Percentiles rank a stretch among this genome's conserved stretches.
These are phyloP conservation scores for Schizothecium vesticola DNA, from an alignment of 495 filamentous ascomycete genomes.

Conservation along the genomic window DNA sequence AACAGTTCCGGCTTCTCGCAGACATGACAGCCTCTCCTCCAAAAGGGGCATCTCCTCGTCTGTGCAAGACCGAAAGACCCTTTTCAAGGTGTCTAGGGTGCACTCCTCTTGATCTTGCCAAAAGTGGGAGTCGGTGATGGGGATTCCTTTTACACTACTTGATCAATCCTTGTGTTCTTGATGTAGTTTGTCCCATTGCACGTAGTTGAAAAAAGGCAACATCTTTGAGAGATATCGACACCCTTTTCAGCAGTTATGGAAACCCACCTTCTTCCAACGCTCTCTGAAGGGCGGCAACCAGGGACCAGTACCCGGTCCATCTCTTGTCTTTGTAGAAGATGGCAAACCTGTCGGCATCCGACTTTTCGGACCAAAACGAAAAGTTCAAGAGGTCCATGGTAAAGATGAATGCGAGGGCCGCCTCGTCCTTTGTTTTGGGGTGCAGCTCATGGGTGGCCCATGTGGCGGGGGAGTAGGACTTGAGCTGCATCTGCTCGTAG, in stretches of 20 bases:
- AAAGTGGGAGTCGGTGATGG: constrained; percentile 82
- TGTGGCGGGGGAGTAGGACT: constrained; percentile 71
- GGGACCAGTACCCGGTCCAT: constrained; percentile 94
- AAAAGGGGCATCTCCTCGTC: constrained; percentile 85
- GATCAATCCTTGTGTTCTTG: constrained; percentile 3
- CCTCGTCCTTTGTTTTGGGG: constrained; percentile 70
- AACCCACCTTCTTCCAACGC: constrained; percentile 79
- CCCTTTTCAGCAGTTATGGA: not conserved
- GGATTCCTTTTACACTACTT: constrained; percentile 55
- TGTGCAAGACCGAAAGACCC: constrained; percentile 83
- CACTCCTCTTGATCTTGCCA: constrained; percentile 77
- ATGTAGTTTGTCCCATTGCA: not conserved
- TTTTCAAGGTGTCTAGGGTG: constrained; percentile 62
- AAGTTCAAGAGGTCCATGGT: constrained; percentile 97
- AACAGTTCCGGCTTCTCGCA: constrained; percentile 80
- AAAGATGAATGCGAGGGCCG: constrained; percentile 85
- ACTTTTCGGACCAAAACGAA: constrained; percentile 80
- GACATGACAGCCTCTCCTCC: constrained; percentile 66
- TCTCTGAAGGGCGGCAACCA: constrained; percentile 79
- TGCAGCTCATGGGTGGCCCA: constrained; percentile 93
- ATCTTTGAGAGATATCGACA: not conserved
- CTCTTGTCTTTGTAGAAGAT: constrained; percentile 71
- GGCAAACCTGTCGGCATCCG: constrained; percentile 61
- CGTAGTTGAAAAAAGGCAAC: not conserved
- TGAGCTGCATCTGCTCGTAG: constrained; percentile 73